Conservation (phyloP, 352 stramenopile genomes). For the Phytophthora megakarya region DNA sequence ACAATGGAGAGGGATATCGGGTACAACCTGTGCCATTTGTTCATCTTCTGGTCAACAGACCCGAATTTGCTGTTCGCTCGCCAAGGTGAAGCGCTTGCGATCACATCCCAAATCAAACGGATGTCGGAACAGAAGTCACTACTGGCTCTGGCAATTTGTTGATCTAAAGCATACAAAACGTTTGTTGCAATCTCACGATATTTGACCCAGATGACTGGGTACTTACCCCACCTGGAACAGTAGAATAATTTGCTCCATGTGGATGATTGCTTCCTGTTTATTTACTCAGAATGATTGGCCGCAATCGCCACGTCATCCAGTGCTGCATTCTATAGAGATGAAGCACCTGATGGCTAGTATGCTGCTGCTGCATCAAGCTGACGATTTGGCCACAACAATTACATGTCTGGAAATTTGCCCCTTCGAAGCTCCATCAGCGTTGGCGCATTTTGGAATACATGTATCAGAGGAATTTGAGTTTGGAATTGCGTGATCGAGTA, state of each 20-base stretch:
- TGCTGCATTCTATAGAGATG: neutral
- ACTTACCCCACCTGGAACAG: constrained; percentile 2
- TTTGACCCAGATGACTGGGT: constrained; percentile 9
- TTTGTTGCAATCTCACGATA: too few species aligned
- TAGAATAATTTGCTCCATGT: neutral
- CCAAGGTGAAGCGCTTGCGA: constrained; percentile 3
- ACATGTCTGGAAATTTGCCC: too few species aligned
- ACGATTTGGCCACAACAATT: neutral
- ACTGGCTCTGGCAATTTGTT: neutral
- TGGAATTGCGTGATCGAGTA: too few species aligned
- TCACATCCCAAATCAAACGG: constrained; percentile 11
- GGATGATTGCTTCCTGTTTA: neutral
- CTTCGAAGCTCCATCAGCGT: too few species aligned
- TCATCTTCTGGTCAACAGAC: neutral
- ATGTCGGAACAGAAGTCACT: neutral
- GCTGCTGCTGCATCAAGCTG: neutral
- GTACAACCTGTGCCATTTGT: neutral
- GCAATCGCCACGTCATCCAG: too few species aligned
- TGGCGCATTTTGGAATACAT: too few species aligned
- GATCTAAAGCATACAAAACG: neutral
- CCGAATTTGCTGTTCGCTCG: neutral
- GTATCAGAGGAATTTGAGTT: too few species aligned
- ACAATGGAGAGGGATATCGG: neutral
- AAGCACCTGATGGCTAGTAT: neutral
- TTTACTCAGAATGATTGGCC: neutral